These are phyloP conservation scores for Vigna nakashimae DNA, from an alignment of 306 rosid species.

Conservation along the genomic window DNA sequence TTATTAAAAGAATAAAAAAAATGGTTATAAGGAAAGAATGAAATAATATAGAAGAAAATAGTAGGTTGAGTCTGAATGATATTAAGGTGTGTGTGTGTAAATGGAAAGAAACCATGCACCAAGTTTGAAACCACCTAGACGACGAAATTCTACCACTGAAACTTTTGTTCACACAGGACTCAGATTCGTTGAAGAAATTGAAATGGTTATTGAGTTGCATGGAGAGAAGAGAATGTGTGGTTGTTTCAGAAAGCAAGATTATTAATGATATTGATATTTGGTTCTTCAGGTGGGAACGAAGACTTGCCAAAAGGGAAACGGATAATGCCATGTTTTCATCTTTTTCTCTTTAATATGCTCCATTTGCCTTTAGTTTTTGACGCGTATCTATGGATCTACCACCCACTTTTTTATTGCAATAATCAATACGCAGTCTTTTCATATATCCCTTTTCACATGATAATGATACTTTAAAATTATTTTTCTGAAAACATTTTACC, in stretches of 20 bases:
- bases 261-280: background rate
- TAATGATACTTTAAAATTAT: too few relatives aligned
- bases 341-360: background rate
- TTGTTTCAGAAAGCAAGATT: background rate
- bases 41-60: too few relatives aligned
- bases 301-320: slow-evolving; percentile 9
- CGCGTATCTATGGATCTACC: background rate
- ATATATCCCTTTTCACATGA: too few relatives aligned
- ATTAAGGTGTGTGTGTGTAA: background rate
- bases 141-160: background rate
- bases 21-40: too few relatives aligned
- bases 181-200: background rate
- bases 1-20: too few relatives aligned
- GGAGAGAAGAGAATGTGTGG: background rate
- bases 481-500: too few relatives aligned
- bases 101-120: background rate
- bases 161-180: background rate
- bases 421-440: slow-evolving; percentile 24
- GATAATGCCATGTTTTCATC: background rate
- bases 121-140: slow-evolving; percentile 24
- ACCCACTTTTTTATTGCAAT: slow-evolving; percentile 2
- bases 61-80: slow-evolving; percentile 38
- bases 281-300: slow-evolving; percentile 39
- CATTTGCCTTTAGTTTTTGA: slow-evolving; percentile 18
- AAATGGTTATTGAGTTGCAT: background rate